Base-by-base conservation (phyloP, 768 basidiomycete genomes). In the Lactifluus subvellereus region DNA sequence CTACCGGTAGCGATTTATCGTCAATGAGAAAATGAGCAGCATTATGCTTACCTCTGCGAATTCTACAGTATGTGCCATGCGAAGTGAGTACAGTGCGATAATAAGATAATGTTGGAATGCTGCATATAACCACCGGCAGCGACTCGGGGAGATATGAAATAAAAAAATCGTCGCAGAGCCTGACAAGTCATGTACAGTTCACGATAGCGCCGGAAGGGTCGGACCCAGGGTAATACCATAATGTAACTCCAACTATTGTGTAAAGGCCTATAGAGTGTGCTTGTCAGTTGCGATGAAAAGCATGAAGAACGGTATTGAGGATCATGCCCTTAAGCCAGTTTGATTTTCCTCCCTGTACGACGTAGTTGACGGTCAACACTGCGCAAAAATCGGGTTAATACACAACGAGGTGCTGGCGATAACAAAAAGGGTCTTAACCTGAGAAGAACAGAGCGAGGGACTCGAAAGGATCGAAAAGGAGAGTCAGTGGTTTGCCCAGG, bases 401-500 rank as follows among this genome's bases (percentile, higher is more conserved):
- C 35, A 50, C 38, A 53, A 50, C 42, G 48, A 11, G 55, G 42
- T 57, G 18, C 30, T 14, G 32, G 27, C 27, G 27, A 27, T 27
- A 27, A 27, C 40, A 20, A 47, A 35, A 2, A n/a, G 38, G 18
- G n/a, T 35, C 66, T 73, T 57, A 65, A 80, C 77, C 79, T 43
- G 78, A 69, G 16, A 81, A 72, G 71, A 81, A 82, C 42, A 82
- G 70, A 7, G 85, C 84, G 49, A 95, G 77, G 1, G 89, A 87
- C 76, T 95, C 90, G 71, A 89, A 94, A 2, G 92, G 89, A 72
- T 96, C 94, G 69, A 96, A 95, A 40, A 94, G 78, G 59, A 95
- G 77, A 18, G 85, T 86, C 57, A 90, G 71, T 11, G 89, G 89
- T 69, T 92, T 94, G 58, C 85, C 86, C 54, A 94, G 76, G 32